Evolutionary conservation across 2,329 filamentous ascomycete species (phyloP).

Genomic region (Fusarium lateritium): DNA sequence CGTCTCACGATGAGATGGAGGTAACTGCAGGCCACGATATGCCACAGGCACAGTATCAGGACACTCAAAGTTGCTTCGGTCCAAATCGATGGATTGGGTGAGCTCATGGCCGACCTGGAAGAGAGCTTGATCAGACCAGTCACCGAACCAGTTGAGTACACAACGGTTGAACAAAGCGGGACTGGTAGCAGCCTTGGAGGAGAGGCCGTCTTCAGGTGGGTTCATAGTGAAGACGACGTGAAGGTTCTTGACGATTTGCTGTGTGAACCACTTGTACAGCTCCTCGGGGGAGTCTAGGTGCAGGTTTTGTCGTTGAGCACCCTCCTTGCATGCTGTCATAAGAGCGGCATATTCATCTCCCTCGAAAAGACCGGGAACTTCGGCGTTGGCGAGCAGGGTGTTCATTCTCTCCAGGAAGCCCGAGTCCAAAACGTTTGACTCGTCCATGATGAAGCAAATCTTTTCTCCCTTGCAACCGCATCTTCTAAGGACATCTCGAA

Average conservation of each 20-base stretch:
- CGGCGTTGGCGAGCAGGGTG: conserved; percentile 97
- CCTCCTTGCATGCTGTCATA: conserved; percentile 99
- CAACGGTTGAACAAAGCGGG: conserved; percentile 99
- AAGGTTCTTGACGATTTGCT: conserved; percentile 98
- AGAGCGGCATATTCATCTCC: conserved; percentile 98
- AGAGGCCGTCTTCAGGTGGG: conserved; percentile 93
- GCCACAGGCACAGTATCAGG: conserved; percentile 95
- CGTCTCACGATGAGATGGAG: conserved; percentile 90
- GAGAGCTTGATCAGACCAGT: conserved; percentile 99
- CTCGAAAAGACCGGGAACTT: conserved; percentile 98
- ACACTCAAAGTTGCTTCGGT: conserved; percentile 86
- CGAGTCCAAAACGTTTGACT: conserved; percentile 97
- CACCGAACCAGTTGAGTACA: conserved; percentile 99
- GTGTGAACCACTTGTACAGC: conserved; percentile 99
- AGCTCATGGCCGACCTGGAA: conserved; percentile 98
- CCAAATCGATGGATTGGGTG: conserved; percentile 95
- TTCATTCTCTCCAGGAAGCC: conserved; percentile 99
- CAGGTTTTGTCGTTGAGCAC: conserved; percentile 93
- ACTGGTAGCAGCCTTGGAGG: conserved; percentile 96
- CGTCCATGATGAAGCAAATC: conserved; percentile 99
- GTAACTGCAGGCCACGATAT: conserved; percentile 86
- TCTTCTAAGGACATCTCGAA: conserved; percentile 91
- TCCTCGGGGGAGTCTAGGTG: conserved; percentile 98
- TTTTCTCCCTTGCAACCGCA: conserved; percentile 99
- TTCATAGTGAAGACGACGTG: conserved; percentile 99